phyloP scores from a whole-genome alignment of 2,329 filamentous ascomycete genomes.

The Calonectria naviculata region DNA sequence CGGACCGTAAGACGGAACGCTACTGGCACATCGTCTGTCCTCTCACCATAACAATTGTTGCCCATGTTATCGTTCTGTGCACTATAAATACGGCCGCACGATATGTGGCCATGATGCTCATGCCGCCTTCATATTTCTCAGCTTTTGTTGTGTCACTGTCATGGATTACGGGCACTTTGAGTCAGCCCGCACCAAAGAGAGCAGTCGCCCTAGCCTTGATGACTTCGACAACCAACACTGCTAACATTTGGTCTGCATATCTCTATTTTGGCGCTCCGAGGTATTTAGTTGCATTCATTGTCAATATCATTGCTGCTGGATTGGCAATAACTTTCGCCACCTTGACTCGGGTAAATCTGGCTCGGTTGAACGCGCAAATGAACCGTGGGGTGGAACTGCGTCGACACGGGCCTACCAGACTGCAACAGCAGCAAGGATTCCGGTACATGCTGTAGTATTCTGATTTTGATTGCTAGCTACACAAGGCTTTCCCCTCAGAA shows the following conservation, averaged over 20 bases:
- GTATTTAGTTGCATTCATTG: background rate
- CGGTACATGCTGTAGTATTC: background rate
- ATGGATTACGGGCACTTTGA: background rate
- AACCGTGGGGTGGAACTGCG: background rate
- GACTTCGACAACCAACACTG: background rate
- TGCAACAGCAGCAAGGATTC: background rate
- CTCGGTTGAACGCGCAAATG: background rate
- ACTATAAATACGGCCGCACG: background rate
- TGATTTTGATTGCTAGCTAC: no score
- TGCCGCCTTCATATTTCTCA: background rate
- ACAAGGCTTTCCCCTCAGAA: no score
- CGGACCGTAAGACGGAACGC: background rate
- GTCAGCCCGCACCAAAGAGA: background rate
- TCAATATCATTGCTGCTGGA: background rate
- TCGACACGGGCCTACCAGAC: background rate
- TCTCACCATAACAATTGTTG: background rate
- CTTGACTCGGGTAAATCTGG: background rate
- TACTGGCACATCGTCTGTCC: background rate
- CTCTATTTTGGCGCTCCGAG: background rate
- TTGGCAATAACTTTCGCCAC: background rate
- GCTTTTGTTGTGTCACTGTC: background rate
- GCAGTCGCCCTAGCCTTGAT: background rate
- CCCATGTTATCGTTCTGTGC: background rate
- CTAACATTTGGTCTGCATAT: background rate
- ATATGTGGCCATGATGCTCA: slow-evolving; percentile 2